Conservation (phyloP, 768 basidiomycete species). For the Lactifluus rugatus region DNA sequence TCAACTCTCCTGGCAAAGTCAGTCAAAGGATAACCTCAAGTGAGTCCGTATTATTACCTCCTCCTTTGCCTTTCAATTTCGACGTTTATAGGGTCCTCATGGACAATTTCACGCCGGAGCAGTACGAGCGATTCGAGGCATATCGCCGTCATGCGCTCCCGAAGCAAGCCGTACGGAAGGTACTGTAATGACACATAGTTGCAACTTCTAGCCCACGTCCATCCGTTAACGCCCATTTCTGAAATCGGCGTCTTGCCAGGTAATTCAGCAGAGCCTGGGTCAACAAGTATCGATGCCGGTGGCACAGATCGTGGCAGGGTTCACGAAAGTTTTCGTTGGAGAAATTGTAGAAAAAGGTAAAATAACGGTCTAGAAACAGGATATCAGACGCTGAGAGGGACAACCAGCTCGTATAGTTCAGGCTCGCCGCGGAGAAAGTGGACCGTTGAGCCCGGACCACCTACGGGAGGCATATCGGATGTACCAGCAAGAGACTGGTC, state of each 20-base stretch:
- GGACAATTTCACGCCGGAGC: slow-evolving; percentile 75
- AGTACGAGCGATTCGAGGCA: slow-evolving; percentile 85
- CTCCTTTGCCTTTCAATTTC: slow-evolving; percentile 6
- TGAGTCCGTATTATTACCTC: slow-evolving; percentile 27
- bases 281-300: slow-evolving; percentile 82
- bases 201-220: background rate
- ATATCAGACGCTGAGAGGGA: too few relatives aligned
- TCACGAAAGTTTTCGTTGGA: slow-evolving; percentile 86
- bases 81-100: slow-evolving; percentile 56
- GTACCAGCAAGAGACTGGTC: slow-evolving; percentile 74
- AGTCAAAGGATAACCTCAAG: slow-evolving; percentile 85
- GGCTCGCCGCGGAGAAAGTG: slow-evolving; percentile 56
- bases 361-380: too few relatives aligned
- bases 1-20: slow-evolving; percentile 73
- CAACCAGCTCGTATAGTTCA: slow-evolving; percentile 75
- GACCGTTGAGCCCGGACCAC: slow-evolving; percentile 81
- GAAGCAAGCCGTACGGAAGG: slow-evolving; percentile 76
- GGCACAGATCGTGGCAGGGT: slow-evolving; percentile 82
- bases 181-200: slow-evolving; percentile 24
- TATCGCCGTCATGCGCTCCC: slow-evolving; percentile 77
- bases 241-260: slow-evolving; percentile 33
- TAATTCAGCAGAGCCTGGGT: slow-evolving; percentile 72
- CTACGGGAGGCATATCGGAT: slow-evolving; percentile 80
- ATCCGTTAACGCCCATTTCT: background rate
- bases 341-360: slow-evolving; percentile 85